These are phyloP conservation scores for Allium sativum DNA, from an alignment of 106 monocot species.

Conservation along the genomic window DNA sequence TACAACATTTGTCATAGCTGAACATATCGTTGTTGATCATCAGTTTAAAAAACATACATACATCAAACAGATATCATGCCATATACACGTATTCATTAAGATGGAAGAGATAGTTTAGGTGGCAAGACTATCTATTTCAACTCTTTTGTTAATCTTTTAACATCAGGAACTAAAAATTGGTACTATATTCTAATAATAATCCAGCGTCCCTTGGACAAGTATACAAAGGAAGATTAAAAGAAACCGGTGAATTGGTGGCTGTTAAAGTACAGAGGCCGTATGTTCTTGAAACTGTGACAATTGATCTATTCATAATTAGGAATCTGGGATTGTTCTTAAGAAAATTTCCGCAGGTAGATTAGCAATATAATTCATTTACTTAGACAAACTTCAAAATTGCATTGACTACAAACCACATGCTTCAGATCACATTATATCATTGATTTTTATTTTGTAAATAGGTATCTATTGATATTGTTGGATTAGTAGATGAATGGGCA, in stretches of 20 bases:
- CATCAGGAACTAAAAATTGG: too few species aligned
- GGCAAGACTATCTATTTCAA: too few species aligned
- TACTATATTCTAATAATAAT: not conserved
- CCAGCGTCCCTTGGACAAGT: conserved; percentile 98
- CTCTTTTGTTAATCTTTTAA: not conserved
- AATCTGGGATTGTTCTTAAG: conserved; percentile 78
- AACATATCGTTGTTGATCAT: too few species aligned
- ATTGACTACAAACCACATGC: not conserved
- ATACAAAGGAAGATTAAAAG: conserved; percentile 90
- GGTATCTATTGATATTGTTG: conserved; percentile 98
- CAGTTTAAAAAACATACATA: too few species aligned
- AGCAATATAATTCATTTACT: not conserved
- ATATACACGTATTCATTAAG: not conserved
- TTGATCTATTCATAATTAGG: conserved; percentile 89
- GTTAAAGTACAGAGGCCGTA: conserved; percentile 97
- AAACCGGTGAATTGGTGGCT: conserved; percentile 90
- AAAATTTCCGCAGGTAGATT: conserved; percentile 79
- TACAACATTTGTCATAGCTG: too few species aligned
- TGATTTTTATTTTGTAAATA: conserved; percentile 7
- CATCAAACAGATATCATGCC: too few species aligned
- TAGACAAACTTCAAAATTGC: conserved; percentile 2
- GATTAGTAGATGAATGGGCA: conserved; percentile 99
- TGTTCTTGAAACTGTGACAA: conserved; percentile 93
- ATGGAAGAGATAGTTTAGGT: not conserved
- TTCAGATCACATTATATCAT: too few species aligned